Conservation (phyloP, 1,139 yeast genomes). For the Blastobotrys serpentis region DNA sequence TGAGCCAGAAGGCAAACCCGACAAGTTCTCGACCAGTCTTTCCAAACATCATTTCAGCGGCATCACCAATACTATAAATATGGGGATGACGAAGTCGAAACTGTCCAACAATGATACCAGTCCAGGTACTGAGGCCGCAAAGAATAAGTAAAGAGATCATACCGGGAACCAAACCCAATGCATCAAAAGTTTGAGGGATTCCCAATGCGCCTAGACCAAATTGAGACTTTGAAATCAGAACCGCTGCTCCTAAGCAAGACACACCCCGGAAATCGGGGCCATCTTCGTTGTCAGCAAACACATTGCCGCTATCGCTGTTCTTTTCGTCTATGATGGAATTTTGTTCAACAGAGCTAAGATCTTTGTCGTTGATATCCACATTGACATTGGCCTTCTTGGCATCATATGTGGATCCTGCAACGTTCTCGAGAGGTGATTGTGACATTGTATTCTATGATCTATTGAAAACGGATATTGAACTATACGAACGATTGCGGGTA, state of each 20-base stretch:
- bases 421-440: background rate
- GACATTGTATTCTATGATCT: background rate
- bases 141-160: slow-evolving; percentile 11
- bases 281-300: slow-evolving; percentile 10
- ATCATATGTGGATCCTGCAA: background rate
- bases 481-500: too few relatives aligned
- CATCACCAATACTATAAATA: slow-evolving; percentile 16
- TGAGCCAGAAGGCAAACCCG: slow-evolving; percentile 15
- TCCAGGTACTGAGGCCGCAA: slow-evolving; percentile 16
- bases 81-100: slow-evolving; percentile 16
- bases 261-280: slow-evolving; percentile 20
- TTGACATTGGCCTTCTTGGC: background rate
- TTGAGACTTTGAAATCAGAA: slow-evolving; percentile 16
- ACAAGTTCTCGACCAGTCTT: slow-evolving; percentile 12
- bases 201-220: slow-evolving; percentile 18
- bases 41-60: slow-evolving; percentile 14
- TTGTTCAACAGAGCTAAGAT: background rate
- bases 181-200: slow-evolving; percentile 15
- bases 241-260: slow-evolving; percentile 17
- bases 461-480: too few relatives aligned
- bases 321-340: background rate
- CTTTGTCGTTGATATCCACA: background rate
- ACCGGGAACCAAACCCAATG: slow-evolving; percentile 17
- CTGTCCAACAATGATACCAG: slow-evolving; percentile 14
- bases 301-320: slow-evolving; percentile 1